Conservation (phyloP, 345 rosid genomes). For the Turritis glabra region DNA sequence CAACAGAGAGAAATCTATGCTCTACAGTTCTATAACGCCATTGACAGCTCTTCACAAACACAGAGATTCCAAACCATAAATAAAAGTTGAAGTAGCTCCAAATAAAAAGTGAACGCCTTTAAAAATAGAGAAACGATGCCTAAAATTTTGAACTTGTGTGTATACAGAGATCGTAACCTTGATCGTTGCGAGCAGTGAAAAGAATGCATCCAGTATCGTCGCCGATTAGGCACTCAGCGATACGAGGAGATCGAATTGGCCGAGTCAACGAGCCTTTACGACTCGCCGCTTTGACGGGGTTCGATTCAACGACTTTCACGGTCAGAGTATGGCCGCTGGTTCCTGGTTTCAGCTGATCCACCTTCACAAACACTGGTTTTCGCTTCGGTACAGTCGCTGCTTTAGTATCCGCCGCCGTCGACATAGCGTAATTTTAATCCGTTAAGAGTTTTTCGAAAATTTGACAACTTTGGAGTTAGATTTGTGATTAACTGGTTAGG, state of each 20-base stretch:
- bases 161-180: conserved; percentile 39
- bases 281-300: conserved; percentile 41
- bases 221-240: conserved; percentile 64
- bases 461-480: neutral
- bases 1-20: too few species aligned
- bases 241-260: conserved; percentile 43
- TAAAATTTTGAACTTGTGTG: neutral
- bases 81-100: too few species aligned
- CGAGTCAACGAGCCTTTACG: conserved; percentile 34
- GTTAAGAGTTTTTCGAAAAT: neutral
- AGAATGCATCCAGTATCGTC: conserved; percentile 65
- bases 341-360: conserved; percentile 61
- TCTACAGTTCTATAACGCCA: too few species aligned
- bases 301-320: conserved; percentile 53
- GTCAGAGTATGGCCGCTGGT: conserved; percentile 55
- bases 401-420: neutral
- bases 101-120: too few species aligned
- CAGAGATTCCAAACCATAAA: neutral
- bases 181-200: conserved; percentile 74
- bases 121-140: neutral
- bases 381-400: conserved; percentile 22
- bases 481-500: neutral
- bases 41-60: neutral
- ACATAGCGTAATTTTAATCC: neutral
- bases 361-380: conserved; percentile 65